Percentiles rank a stretch among this genome's conserved stretches.
Evolutionary conservation across 179 eudicot genomes (phyloP).

Genomic region (Silene noctiflora): DNA sequence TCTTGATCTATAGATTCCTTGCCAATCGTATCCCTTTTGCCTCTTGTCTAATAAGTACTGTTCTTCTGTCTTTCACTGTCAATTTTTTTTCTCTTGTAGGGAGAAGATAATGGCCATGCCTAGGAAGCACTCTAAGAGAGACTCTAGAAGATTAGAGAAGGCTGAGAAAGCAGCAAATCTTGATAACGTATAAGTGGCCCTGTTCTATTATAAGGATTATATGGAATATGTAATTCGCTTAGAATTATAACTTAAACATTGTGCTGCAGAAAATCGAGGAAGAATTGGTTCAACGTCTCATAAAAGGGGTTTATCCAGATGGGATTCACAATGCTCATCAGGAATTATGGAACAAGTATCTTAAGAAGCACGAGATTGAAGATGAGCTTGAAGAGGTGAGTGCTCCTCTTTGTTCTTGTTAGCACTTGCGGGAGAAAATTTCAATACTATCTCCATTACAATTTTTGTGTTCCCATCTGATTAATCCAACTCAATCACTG

Average conservation of each 20-base stretch:
- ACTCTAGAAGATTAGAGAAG: constrained; percentile 73
- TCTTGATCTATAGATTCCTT: background rate
- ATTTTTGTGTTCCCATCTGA: background rate
- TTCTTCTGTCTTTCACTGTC: background rate
- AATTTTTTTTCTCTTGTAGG: constrained; percentile 34
- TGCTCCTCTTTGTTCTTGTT: background rate
- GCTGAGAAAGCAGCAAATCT: constrained; percentile 83
- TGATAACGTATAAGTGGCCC: constrained; percentile 51
- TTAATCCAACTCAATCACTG: background rate
- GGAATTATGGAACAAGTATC: constrained; percentile 38
- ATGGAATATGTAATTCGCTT: constrained; percentile 1
- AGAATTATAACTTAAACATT: background rate
- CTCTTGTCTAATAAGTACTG: background rate
- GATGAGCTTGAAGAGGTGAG: constrained; percentile 43
- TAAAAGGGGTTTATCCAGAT: constrained; percentile 53
- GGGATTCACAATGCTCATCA: constrained; percentile 57
- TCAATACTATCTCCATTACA: background rate
- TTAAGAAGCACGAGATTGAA: constrained; percentile 32
- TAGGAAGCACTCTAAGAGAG: constrained; percentile 74
- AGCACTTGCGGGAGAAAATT: background rate
- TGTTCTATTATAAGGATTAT: background rate
- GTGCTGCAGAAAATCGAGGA: constrained; percentile 72
- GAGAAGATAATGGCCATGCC: constrained; percentile 85
- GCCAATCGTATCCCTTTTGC: background rate
- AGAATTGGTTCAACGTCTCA: constrained; percentile 78